These are phyloP conservation scores for Chaetoscypha palmicola DNA, from an alignment of 2,329 filamentous ascomycete species.

Conservation along the genomic window DNA sequence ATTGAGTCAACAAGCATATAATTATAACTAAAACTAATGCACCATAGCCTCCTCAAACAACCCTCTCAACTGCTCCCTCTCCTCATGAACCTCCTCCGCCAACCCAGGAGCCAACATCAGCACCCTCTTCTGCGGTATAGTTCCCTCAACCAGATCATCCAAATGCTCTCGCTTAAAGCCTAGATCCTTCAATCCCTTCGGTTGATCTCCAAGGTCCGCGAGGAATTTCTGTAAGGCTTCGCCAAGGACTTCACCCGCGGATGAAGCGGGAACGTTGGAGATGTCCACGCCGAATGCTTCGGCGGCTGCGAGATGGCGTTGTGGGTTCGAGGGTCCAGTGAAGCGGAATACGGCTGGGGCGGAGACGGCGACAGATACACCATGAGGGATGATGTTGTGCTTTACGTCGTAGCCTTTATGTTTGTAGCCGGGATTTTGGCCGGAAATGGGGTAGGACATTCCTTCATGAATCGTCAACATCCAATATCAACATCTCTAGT, in stretches of 20 bases:
- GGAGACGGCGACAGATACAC: slow-evolving; percentile 89
- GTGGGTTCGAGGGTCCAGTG: slow-evolving; percentile 84
- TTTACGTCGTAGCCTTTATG: slow-evolving; percentile 79
- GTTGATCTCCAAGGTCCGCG: slow-evolving; percentile 80
- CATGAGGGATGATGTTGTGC: slow-evolving; percentile 82
- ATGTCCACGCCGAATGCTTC: slow-evolving; percentile 89
- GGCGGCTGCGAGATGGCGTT: slow-evolving; percentile 82
- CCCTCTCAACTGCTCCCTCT: slow-evolving; percentile 62
- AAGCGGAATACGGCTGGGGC: slow-evolving; percentile 92
- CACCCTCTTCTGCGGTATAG: slow-evolving; percentile 84
- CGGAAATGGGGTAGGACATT: slow-evolving; percentile 97
- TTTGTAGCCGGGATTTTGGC: slow-evolving; percentile 86
- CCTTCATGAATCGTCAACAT: slow-evolving; percentile 37
- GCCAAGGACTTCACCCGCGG: slow-evolving; percentile 78
- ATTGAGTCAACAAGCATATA: too few relatives aligned
- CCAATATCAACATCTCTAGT: not conserved
- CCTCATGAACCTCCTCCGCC: slow-evolving; percentile 58
- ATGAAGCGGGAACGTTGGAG: slow-evolving; percentile 78
- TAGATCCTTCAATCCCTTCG: slow-evolving; percentile 72
- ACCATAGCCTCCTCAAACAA: slow-evolving; percentile 61
- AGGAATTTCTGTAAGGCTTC: slow-evolving; percentile 81
- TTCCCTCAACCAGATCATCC: slow-evolving; percentile 83
- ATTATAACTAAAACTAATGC: too few relatives aligned
- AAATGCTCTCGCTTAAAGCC: slow-evolving; percentile 74
- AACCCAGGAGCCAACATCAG: slow-evolving; percentile 85